phyloP scores from a whole-genome alignment of 129 eudicot species.

The Artemisia tridentata region DNA sequence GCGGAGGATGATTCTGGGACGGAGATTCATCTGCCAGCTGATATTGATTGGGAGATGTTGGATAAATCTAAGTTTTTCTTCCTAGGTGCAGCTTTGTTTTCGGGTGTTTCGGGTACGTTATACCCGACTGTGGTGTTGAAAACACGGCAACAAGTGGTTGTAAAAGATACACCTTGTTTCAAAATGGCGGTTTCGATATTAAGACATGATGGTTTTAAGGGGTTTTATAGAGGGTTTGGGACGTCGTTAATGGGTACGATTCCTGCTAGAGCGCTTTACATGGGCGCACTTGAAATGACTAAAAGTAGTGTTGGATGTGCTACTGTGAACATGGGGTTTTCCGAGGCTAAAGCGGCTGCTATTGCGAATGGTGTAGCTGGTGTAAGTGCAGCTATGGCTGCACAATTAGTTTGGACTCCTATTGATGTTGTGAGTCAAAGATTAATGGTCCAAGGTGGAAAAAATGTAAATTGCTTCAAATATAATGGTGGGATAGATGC shows the following conservation, averaged over 20 bases:
- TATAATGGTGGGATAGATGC: conserved; percentile 71
- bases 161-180: conserved; percentile 44
- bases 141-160: conserved; percentile 72
- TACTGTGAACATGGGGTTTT: conserved; percentile 49
- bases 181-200: conserved; percentile 55
- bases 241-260: conserved; percentile 81
- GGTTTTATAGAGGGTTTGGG: conserved; percentile 80
- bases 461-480: conserved; percentile 16
- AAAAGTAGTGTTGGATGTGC: conserved; percentile 72
- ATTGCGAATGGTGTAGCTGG: conserved; percentile 80
- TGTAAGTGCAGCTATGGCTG: conserved; percentile 69
- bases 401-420: conserved; percentile 92
- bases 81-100: conserved; percentile 58
- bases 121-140: conserved; percentile 81
- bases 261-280: conserved; percentile 82
- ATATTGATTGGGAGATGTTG: conserved; percentile 36
- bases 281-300: conserved; percentile 87
- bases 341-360: conserved; percentile 56
- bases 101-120: conserved; percentile 64
- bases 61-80: conserved; percentile 37
- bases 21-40: conserved; percentile 37
- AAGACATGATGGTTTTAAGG: conserved; percentile 50
- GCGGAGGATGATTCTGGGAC: conserved; percentile 33
- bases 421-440: conserved; percentile 87
- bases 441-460: conserved; percentile 68